Evolutionary conservation across 2,329 filamentous ascomycete species (phyloP).

Genomic region (Microdochium trichocladiopsis): DNA sequence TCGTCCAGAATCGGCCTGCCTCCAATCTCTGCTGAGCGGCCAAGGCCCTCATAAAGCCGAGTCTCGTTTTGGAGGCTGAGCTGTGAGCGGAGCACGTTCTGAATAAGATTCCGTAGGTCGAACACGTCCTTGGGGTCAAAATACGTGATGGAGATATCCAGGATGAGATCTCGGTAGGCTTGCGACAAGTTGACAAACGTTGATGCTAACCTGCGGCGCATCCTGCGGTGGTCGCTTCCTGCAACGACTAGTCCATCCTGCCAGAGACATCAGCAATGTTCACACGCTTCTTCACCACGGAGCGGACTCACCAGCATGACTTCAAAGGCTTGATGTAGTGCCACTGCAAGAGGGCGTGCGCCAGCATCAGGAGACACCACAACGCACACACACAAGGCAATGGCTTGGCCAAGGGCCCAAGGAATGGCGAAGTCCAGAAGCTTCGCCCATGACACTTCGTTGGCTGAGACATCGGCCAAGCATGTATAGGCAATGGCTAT

Average conservation of each 20-base stretch:
- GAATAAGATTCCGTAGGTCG: conserved; percentile 45
- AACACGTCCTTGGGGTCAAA: conserved; percentile 42
- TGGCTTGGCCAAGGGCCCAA: conserved; percentile 47
- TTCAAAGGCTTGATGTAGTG: conserved; percentile 37
- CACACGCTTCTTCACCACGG: neutral
- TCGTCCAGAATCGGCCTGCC: conserved; percentile 11
- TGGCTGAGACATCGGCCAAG: conserved; percentile 38
- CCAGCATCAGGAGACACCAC: conserved; percentile 48
- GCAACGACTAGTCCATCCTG: conserved; percentile 29
- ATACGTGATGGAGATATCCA: conserved; percentile 48
- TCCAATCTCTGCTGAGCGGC: conserved; percentile 10
- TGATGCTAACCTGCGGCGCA: conserved; percentile 37
- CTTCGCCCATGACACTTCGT: conserved; percentile 38
- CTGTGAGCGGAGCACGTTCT: conserved; percentile 45
- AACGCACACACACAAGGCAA: conserved; percentile 41
- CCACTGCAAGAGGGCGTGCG: conserved; percentile 39
- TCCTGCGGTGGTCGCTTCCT: conserved; percentile 20
- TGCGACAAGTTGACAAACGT: conserved; percentile 50
- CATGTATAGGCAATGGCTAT: conserved; percentile 47
- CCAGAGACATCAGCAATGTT: conserved; percentile 7
- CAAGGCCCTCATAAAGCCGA: conserved; percentile 30
- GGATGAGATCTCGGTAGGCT: conserved; percentile 46
- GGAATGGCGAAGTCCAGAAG: conserved; percentile 45
- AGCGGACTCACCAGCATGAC: conserved; percentile 33
- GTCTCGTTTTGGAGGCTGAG: conserved; percentile 44